Percentiles rank a stretch among this genome's conserved stretches.
Conservation (phyloP, 805 yeast genomes). For the Saccharomycopsis schoenii region DNA sequence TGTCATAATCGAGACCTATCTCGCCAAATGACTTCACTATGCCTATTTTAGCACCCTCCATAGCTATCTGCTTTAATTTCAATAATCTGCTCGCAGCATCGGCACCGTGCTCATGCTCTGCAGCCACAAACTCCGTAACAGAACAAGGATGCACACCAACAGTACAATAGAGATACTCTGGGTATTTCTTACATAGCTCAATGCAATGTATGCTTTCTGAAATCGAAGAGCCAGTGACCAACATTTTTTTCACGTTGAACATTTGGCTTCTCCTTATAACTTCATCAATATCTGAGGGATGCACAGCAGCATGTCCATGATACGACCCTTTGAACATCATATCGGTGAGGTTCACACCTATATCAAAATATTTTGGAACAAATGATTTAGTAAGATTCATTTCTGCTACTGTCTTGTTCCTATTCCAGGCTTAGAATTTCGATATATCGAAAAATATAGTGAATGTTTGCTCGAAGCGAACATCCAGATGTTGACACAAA, state of each 20-base stretch:
- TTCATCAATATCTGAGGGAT: conserved; percentile 51
- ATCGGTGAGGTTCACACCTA: conserved; percentile 77
- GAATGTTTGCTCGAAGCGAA: too few species aligned
- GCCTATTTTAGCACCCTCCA: conserved; percentile 38
- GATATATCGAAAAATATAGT: too few species aligned
- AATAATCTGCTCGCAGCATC: conserved; percentile 33
- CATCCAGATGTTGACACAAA: too few species aligned
- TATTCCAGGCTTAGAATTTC: too few species aligned
- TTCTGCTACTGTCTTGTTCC: not conserved
- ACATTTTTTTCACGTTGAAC: conserved; percentile 55
- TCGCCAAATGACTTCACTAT: conserved; percentile 83
- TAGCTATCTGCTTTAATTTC: conserved; percentile 39
- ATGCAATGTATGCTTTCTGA: conserved; percentile 56
- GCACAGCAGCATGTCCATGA: conserved; percentile 53
- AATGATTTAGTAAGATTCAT: not conserved
- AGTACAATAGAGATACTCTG: conserved; percentile 44
- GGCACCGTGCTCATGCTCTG: conserved; percentile 23
- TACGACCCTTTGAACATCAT: conserved; percentile 79
- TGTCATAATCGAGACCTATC: conserved; percentile 89
- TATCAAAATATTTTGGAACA: conserved; percentile 28
- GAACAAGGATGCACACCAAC: conserved; percentile 96
- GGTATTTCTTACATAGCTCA: conserved; percentile 36
- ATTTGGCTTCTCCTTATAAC: conserved; percentile 59
- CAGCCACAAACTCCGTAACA: conserved; percentile 42
- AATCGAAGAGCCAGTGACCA: conserved; percentile 78